These are phyloP conservation scores for Solanum appendiculatum DNA, from an alignment of 257 asterid species.

Conservation along the genomic window DNA sequence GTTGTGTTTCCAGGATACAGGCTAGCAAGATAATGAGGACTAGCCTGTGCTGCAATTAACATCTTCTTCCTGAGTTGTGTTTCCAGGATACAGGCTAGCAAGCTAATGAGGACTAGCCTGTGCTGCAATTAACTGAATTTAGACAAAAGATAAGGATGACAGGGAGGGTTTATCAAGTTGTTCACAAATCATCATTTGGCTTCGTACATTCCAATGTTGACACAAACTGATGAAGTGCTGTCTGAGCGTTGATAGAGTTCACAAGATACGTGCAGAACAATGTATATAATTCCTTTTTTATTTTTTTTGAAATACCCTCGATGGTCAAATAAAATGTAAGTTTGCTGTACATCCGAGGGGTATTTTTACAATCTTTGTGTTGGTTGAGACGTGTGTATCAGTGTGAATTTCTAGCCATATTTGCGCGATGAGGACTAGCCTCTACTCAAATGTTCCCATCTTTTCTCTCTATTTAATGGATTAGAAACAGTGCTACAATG, in stretches of 20 bases:
- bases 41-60: neutral
- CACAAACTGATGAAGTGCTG: neutral
- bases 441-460: neutral
- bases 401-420: neutral
- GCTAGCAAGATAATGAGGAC: no score
- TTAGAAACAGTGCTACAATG: neutral
- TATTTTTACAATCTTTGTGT: neutral
- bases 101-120: neutral
- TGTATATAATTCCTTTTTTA: neutral
- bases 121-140: neutral
- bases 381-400: neutral
- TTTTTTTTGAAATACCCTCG: neutral
- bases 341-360: neutral
- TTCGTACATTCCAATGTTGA: neutral
- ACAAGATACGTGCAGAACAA: neutral
- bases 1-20: neutral
- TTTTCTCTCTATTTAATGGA: neutral
- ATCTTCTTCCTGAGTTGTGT: neutral
- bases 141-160: neutral
- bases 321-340: neutral
- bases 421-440: neutral
- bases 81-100: neutral
- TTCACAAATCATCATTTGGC: neutral
- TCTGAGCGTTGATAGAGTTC: neutral
- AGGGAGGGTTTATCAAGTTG: neutral